These are phyloP conservation scores for Pyrrhoderma noxium DNA, from an alignment of 1,284 basidiomycete genomes.

Conservation along the genomic window DNA sequence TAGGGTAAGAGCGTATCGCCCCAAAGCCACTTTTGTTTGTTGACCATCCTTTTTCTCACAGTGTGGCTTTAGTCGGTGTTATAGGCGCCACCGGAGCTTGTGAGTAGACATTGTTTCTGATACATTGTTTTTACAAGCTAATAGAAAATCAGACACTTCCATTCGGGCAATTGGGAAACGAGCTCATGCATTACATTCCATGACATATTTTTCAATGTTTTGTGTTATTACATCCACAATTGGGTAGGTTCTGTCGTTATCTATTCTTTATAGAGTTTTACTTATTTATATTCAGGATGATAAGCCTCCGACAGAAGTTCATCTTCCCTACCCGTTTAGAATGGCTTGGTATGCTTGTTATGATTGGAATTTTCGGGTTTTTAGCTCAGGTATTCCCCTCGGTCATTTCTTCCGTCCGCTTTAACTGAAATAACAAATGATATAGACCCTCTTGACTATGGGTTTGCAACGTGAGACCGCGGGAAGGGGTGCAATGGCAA, in stretches of 20 bases:
- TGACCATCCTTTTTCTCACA: slow-evolving; percentile 20
- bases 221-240: slow-evolving; percentile 49
- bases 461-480: slow-evolving; percentile 62
- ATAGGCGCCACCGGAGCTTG: slow-evolving; percentile 55
- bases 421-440: too few relatives aligned
- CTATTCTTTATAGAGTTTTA: slow-evolving; percentile 10
- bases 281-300: slow-evolving; percentile 17
- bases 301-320: slow-evolving; percentile 19
- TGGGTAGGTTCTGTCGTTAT: slow-evolving; percentile 31
- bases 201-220: slow-evolving; percentile 59
- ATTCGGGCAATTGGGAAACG: slow-evolving; percentile 68
- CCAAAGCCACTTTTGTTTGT: slow-evolving; percentile 6
- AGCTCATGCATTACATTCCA: slow-evolving; percentile 68
- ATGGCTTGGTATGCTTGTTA: slow-evolving; percentile 21
- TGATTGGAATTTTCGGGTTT: slow-evolving; percentile 30
- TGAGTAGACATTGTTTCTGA: slow-evolving; percentile 30
- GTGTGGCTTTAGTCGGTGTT: slow-evolving; percentile 52
- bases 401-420: too few relatives aligned
- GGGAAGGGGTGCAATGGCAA: slow-evolving; percentile 50
- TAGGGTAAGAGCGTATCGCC: slow-evolving; percentile 34
- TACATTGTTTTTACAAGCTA: background rate
- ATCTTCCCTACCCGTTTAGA: slow-evolving; percentile 27
- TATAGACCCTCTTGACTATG: slow-evolving; percentile 48
- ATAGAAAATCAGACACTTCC: slow-evolving; percentile 44
- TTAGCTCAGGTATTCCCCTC: slow-evolving; percentile 29